A percentile compares a stretch with the other conserved stretches of the same genome.
These are phyloP conservation scores for Xerocomus spinulosus DNA, from an alignment of 768 basidiomycete species.

Conservation along the genomic window DNA sequence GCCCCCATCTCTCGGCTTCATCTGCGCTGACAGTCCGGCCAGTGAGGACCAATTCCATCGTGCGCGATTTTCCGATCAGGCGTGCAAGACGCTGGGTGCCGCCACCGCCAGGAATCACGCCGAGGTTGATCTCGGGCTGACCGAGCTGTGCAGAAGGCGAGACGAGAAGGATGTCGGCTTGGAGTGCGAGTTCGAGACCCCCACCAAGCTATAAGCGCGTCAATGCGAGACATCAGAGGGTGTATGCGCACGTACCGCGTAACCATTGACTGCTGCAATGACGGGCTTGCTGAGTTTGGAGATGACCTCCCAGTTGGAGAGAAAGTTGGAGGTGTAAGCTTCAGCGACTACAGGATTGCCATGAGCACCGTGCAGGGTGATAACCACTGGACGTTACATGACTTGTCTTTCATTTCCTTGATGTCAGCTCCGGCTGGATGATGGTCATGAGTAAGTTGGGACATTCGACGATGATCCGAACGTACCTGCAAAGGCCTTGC, in stretches of 20 bases:
- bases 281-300: conserved; percentile 81
- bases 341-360: conserved; percentile 56
- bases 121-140: conserved; percentile 94
- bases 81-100: conserved; percentile 88
- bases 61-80: conserved; percentile 84
- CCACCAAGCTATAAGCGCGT: conserved; percentile 74
- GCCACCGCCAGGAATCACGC: conserved; percentile 91
- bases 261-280: conserved; percentile 94
- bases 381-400: conserved; percentile 52
- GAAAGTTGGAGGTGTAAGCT: conserved; percentile 80
- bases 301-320: conserved; percentile 79
- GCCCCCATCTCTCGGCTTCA: conserved; percentile 84
- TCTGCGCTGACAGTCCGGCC: conserved; percentile 76
- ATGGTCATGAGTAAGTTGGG: background rate
- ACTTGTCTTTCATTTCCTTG: conserved; percentile 98
- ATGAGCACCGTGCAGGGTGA: background rate
- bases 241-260: conserved; percentile 57
- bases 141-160: conserved; percentile 89
- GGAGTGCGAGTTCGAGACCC: conserved; percentile 93
- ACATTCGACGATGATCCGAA: background rate
- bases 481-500: conserved; percentile 89
- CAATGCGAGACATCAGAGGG: background rate
- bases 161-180: conserved; percentile 93
- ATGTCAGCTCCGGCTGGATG: conserved; percentile 89
- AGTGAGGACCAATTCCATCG: conserved; percentile 93